phyloP scores from a whole-genome alignment of 768 basidiomycete species.

The Thelephora aurantiotincta region DNA sequence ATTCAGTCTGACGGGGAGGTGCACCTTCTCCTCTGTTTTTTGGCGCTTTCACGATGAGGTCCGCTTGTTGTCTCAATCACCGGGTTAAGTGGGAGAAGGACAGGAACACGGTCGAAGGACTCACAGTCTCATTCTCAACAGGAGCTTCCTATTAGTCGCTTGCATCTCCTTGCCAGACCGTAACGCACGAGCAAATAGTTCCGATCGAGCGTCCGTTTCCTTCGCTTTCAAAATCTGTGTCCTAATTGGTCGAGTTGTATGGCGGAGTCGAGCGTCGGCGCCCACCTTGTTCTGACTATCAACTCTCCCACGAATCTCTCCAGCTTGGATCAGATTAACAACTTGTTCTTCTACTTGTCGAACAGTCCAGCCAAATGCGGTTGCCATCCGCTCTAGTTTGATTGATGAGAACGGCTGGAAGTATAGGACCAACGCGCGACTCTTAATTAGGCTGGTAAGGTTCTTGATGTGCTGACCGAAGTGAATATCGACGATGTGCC shows the following conservation, averaged over 20 bases:
- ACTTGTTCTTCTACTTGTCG: conserved; percentile 62
- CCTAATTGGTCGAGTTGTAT: not conserved
- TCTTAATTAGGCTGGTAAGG: conserved; percentile 56
- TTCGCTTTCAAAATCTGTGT: conserved; percentile 65
- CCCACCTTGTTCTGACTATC: conserved; percentile 81
- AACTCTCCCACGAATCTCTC: conserved; percentile 68
- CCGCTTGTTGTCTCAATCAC: conserved; percentile 60
- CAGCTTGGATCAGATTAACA: conserved; percentile 62
- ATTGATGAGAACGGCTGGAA: conserved; percentile 86
- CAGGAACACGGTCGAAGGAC: conserved; percentile 13
- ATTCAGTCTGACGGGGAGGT: not conserved
- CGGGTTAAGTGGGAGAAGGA: not conserved
- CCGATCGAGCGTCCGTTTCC: conserved; percentile 64
- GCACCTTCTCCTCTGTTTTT: conserved; percentile 18
- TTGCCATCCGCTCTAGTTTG: conserved; percentile 67
- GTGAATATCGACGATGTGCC: conserved; percentile 69
- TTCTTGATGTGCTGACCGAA: conserved; percentile 51
- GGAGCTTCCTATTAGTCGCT: conserved; percentile 57
- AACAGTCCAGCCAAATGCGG: conserved; percentile 72
- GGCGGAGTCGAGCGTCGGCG: not conserved
- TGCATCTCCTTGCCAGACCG: conserved; percentile 61
- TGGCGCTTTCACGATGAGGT: conserved; percentile 55
- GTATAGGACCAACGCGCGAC: conserved; percentile 73
- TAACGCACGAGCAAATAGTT: conserved; percentile 64
- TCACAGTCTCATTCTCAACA: conserved; percentile 76